Base-by-base conservation (phyloP, 2,329 filamentous ascomycete species). In the Botrytis hyacinthi region DNA sequence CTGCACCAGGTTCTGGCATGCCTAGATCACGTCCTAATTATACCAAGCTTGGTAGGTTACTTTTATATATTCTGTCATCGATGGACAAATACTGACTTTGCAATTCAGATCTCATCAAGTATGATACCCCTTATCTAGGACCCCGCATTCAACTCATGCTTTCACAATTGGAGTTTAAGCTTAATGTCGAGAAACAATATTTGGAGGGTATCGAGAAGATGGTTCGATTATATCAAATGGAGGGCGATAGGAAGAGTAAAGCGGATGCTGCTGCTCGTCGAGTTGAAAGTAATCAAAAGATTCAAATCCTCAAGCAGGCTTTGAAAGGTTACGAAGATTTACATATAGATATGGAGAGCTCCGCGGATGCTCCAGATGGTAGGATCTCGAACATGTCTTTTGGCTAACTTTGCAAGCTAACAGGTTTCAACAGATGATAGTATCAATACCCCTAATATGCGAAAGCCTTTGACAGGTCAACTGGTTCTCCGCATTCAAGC, bases 201-300 rank as follows among this genome's bases (percentile, higher is more conserved):
- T 94, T 98, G 77, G 97, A 97, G 81, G 96, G 96, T 75, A 96
- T 99, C 78, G 96, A 99, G 84, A 99, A 99, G 86, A 98, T 99
- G 96, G 93, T 98, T 65, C 94, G 96, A 82, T 87, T 99, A 51
- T 99, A 99, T 81, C 91, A 96, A 81, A 96, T 98, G 88, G 96
- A 98, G 82, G 95, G 96, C 44, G 96, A 99, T 81, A 91, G 95
- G 78, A 98, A 97, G 86, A 98, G 95, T 84, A 93, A 92, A 82
- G 91, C 93, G 73, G 96, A 99, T 83, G 96, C 96, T 60, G 94
- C 97, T 79, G 93, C 92, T 68, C 90, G 94, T 80, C 89, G 93
- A 73, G 92, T 97, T 75, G 96, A 99, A 84, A 98, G 95, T 84
- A 97, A 95, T 82, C 95, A 98, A 83, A 99, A 99, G 85, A 98